Evolutionary conservation across 768 basidiomycete genomes (phyloP).

Genomic region (Naganishia randhawae): DNA sequence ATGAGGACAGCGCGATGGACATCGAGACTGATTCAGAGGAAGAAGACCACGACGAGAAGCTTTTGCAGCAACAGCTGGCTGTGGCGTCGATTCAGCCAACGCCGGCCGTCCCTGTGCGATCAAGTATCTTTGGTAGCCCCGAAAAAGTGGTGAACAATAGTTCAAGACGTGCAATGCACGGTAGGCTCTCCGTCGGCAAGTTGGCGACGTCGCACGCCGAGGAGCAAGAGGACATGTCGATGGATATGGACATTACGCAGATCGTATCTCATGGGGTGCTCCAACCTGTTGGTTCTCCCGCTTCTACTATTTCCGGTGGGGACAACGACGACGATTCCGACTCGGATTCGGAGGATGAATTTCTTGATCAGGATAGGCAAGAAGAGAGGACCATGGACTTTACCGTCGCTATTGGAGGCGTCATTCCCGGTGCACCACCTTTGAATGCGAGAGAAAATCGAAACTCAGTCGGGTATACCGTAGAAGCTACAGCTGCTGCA

Average conservation of each 20-base stretch:
- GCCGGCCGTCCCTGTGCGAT: background rate
- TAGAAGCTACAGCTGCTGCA: background rate
- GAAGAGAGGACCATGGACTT: conserved; percentile 50
- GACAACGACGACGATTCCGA: conserved; percentile 27
- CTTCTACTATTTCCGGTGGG: conserved; percentile 21
- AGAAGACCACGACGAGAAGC: conserved; percentile 29
- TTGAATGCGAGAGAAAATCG: conserved; percentile 38
- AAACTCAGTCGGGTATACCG: conserved; percentile 45
- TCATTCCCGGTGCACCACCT: conserved; percentile 46
- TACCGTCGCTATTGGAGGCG: conserved; percentile 49
- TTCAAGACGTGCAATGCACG: conserved; percentile 5
- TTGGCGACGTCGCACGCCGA: background rate
- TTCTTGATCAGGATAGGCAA: conserved; percentile 24
- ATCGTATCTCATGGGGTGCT: conserved; percentile 13
- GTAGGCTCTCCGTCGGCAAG: conserved; percentile 18
- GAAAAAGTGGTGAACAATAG: conserved; percentile 18
- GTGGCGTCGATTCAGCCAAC: background rate
- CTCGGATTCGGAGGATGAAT: conserved; percentile 30
- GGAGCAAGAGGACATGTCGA: conserved; percentile 3
- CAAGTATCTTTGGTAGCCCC: conserved; percentile 21
- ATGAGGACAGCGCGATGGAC: conserved; percentile 35
- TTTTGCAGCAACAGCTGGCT: conserved; percentile 11
- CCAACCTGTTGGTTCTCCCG: conserved; percentile 22
- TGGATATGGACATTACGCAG: conserved; percentile 33
- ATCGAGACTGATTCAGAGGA: conserved; percentile 40